A percentile compares a stretch with the other conserved stretches of the same genome.
These are phyloP conservation scores for Scutellaria barbata DNA, from an alignment of 257 asterid genomes.

Conservation along the genomic window DNA sequence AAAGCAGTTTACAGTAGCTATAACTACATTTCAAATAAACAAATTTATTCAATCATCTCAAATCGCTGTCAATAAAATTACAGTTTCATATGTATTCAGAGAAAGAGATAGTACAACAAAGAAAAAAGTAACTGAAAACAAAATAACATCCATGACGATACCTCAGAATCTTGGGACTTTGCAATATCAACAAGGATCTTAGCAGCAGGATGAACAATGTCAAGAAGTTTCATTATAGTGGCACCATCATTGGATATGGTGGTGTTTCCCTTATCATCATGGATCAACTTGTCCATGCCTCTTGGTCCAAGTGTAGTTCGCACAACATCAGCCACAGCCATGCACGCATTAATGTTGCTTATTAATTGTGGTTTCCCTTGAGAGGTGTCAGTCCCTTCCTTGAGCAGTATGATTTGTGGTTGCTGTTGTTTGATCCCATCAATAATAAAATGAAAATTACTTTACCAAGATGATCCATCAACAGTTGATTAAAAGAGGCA, in stretches of 20 bases:
- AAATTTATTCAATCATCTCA: constrained; percentile 6
- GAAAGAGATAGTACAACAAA: constrained; percentile 17
- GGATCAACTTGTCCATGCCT: constrained; percentile 99
- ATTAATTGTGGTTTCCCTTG: constrained; percentile 95
- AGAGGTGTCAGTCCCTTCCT: constrained; percentile 98
- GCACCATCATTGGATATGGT: constrained; percentile 98
- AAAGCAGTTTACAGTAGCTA: neutral
- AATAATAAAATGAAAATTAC: neutral
- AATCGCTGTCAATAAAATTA: neutral
- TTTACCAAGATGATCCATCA: constrained; percentile 3
- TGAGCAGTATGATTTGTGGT: constrained; percentile 96
- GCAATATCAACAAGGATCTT: constrained; percentile 98
- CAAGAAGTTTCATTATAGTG: constrained; percentile 98
- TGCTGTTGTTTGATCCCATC: constrained; percentile 60
- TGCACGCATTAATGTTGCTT: constrained; percentile 96
- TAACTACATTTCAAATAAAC: neutral
- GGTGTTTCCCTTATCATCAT: constrained; percentile 96
- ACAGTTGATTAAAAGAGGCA: neutral
- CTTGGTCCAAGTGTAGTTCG: constrained; percentile 95
- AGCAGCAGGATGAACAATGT: constrained; percentile 97
- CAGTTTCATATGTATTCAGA: constrained; percentile 35
- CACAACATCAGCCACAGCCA: constrained; percentile 89
- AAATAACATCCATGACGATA: constrained; percentile 30
- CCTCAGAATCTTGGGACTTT: constrained; percentile 99
- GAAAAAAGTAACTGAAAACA: neutral